Evolutionary conservation across 176 grass and related monocot species (phyloP), one percentile per base, ranked within the genome.

Genomic region (Metroxylon sagu): DNA sequence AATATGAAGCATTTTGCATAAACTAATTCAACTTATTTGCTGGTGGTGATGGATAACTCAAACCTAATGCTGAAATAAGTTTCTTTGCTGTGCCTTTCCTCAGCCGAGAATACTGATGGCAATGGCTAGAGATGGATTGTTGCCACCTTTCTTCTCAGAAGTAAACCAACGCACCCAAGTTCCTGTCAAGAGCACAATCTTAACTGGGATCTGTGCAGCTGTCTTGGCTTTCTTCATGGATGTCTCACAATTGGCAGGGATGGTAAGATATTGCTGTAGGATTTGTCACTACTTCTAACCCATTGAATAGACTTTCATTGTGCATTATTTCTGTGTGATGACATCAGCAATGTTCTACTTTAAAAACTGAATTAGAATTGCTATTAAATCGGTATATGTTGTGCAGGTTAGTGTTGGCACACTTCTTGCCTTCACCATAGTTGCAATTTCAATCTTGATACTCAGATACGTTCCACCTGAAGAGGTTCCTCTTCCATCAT

Each of bases 21-120:
- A 43, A 43, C 8, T 10, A 14, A 7, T 43, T 43, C 35, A 43
- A 43, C 8, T 1, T 43, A 43, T 12, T 43, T 43, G 35, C 35
- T 43, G 8, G 35, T 12, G 35, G 8, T 43, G 2, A 43, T 23
- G 35, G 8, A 43, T 43, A 43, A 43, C 35, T 39, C 6, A 39
- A 39, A 39, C 6, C 6, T 39, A 39, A 39, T 39, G 31, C 31
- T 39, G 6, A 39, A 43, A 43, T 43, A 12, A 43, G 35, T 10
- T 43, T 43, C 35, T 43, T 43, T 43, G 35, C 35, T 35, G 31
- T 35, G 31, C 31, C 31, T 69, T 73, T 29, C 54, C 3, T n/a
- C 81, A 97, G 93, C 93, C 93, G 68, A 88, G 93, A 85, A 97
- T 97, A 85, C 70, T 97, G 61, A 97, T 97, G 93, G 81, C 93